These are phyloP conservation scores for Polytrichum commune DNA, from an alignment of 225 moss, liverwort and hornwort genomes.

Conservation along the genomic window DNA sequence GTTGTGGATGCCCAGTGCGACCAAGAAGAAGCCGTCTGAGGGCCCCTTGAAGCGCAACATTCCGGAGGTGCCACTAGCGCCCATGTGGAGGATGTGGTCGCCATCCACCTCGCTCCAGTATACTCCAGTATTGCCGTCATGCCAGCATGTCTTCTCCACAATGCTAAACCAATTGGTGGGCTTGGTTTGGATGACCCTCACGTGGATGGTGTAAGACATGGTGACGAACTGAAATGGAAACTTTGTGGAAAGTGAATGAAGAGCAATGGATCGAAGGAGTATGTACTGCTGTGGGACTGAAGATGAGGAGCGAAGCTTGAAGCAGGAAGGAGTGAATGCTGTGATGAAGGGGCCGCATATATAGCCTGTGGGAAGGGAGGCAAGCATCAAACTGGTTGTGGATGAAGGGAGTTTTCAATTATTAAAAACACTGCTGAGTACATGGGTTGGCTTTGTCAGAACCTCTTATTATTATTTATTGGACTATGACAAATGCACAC, in stretches of 20 bases:
- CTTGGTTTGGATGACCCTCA: slow-evolving; percentile 10
- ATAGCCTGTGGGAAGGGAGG: too few species aligned
- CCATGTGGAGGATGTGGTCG: slow-evolving; percentile 17
- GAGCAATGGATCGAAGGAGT: neutral
- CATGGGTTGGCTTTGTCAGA: too few species aligned
- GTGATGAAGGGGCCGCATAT: too few species aligned
- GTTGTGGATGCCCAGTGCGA: slow-evolving; percentile 16
- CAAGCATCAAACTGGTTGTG: too few species aligned
- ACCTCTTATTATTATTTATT: too few species aligned
- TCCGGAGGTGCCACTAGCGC: neutral
- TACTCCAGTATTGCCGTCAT: neutral
- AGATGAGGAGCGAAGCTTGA: too few species aligned
- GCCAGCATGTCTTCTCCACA: slow-evolving; percentile 12
- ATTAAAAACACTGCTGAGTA: too few species aligned
- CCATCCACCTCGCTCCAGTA: slow-evolving; percentile 12
- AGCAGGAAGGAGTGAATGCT: too few species aligned
- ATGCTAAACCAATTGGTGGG: slow-evolving; percentile 4
- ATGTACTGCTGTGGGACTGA: neutral
- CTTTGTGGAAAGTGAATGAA: neutral
- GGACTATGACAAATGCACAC: too few species aligned
- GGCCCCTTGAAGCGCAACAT: slow-evolving; percentile 7
- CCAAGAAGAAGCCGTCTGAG: slow-evolving; percentile 9
- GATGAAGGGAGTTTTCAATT: too few species aligned
- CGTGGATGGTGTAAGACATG: slow-evolving; percentile 20
- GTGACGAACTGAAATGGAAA: neutral